Percentiles rank a stretch among this genome's conserved stretches.
phyloP scores from a whole-genome alignment of 352 stramenopile genomes.

The Globisporangium recalcitrans region DNA sequence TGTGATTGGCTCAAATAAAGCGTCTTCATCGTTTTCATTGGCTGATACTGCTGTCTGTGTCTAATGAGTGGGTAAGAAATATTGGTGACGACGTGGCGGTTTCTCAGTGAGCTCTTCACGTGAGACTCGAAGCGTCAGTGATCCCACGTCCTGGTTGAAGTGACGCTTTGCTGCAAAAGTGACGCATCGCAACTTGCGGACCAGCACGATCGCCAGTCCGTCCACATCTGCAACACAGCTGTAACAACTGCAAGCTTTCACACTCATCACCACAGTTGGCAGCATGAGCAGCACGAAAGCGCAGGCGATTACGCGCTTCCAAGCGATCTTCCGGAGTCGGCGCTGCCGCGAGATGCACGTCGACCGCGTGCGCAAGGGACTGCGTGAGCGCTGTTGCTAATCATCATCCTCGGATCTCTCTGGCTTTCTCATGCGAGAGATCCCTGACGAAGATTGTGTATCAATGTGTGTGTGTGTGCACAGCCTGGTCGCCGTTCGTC shows the following conservation, averaged over 20 bases:
- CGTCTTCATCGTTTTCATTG: not conserved
- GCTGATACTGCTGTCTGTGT: not conserved
- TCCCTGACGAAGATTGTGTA: not conserved
- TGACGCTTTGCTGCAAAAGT: not conserved
- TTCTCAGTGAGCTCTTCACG: not conserved
- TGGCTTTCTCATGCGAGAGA: not conserved
- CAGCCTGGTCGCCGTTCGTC: conserved; percentile 70
- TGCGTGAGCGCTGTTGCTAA: conserved; percentile 28
- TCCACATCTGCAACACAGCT: too few species aligned
- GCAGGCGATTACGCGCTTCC: conserved; percentile 33
- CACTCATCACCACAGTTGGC: too few species aligned
- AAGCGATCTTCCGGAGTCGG: conserved; percentile 52
- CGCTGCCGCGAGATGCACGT: conserved; percentile 52
- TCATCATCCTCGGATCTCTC: too few species aligned
- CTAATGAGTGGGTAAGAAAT: conserved; percentile 1
- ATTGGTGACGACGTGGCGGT: not conserved
- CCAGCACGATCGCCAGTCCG: not conserved
- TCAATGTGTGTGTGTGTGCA: not conserved
- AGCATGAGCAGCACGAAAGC: conserved; percentile 2
- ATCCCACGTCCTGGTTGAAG: conserved; percentile 8
- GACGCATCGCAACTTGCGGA: not conserved
- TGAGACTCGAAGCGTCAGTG: not conserved
- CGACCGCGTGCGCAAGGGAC: conserved; percentile 37
- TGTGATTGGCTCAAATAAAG: not conserved
- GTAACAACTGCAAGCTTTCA: too few species aligned